Percentiles rank a stretch among this genome's conserved stretches.
These are phyloP conservation scores for Boletus speciosus DNA, from an alignment of 768 basidiomycete species.

Conservation along the genomic window DNA sequence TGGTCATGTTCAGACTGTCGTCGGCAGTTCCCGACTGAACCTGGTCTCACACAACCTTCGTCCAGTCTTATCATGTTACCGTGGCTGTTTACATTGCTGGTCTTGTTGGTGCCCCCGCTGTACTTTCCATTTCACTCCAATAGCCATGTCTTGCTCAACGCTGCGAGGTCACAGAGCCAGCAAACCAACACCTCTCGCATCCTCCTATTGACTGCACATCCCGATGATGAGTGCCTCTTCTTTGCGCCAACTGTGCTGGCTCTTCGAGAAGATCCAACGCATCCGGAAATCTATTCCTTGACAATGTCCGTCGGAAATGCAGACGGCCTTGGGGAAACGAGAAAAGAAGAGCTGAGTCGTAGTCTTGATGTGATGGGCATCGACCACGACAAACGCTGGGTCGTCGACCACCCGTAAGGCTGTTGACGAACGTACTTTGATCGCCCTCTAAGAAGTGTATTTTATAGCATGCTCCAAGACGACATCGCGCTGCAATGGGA, in stretches of 20 bases:
- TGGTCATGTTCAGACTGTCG: constrained; percentile 22
- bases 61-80: constrained; percentile 7
- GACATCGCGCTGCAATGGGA: constrained; percentile 70
- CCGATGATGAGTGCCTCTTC: constrained; percentile 94
- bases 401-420: constrained; percentile 72
- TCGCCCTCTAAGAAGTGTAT: constrained; percentile 16
- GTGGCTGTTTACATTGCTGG: constrained; percentile 15
- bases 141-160: constrained; percentile 16
- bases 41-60: not conserved
- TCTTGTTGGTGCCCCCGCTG: constrained; percentile 20
- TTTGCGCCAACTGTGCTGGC: constrained; percentile 80
- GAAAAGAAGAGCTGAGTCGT: constrained; percentile 54
- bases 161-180: not conserved
- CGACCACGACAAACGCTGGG: constrained; percentile 45
- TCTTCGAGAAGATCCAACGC: constrained; percentile 31
- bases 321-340: constrained; percentile 63
- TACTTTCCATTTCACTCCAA: constrained; percentile 27
- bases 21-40: constrained; percentile 20
- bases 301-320: constrained; percentile 81
- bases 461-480: constrained; percentile 64
- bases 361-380: constrained; percentile 74
- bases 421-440: not conserved
- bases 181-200: constrained; percentile 27
- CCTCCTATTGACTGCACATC: constrained; percentile 84
- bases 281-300: constrained; percentile 50